Evolutionary conservation across 1,284 basidiomycete species (phyloP), one percentile per base, ranked within the genome.

Genomic region (Cerioporus squamosus): DNA sequence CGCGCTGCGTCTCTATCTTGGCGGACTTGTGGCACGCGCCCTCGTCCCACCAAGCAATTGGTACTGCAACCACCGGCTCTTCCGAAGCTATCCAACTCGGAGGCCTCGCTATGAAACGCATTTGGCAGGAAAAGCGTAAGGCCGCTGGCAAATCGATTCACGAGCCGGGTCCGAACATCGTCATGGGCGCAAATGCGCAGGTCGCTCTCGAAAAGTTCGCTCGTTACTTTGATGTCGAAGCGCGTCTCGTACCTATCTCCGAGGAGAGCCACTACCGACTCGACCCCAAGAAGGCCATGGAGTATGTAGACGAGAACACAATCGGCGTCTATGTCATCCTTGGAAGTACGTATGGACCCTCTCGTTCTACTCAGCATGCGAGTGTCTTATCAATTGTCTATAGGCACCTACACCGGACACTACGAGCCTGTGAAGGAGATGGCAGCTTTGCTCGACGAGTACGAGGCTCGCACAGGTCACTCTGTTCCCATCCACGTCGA

Each of bases 11-110:
- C 53, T 92, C 90, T 17, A 94, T 96, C 73, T 81, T 98, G 51
- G 92, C 94, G n/a, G 85, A 94, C 69, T 78, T 98, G 48, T 98
- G 96, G 96, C 86, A 98, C 70, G 94, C 93, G 0, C 91, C 91
- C 10, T 83, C 85, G 36, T 75, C 82, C 7, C 81, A 86, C 58
- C 77, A 88, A 54, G 91, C 93, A 0, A 86, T 95, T 55, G 94
- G 94, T 7, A 97, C 95, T 0, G 95, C 96, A 0, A 97, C 95
- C 2, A 97, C 95, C 1, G 96, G 96, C 7, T 95, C 93, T 0
- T 95, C 88, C 2, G 95, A 97, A 75, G 95, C 94, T 2, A 94
- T 96, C 68, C 93, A 95, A 75, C 89, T 97, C 7, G 95, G 94
- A 17, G 95, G 95, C 44, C 84, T 98, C 20, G 94, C 96, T 17